Base-by-base conservation (phyloP, 1,284 basidiomycete genomes). In the Xerocomus tenax region DNA sequence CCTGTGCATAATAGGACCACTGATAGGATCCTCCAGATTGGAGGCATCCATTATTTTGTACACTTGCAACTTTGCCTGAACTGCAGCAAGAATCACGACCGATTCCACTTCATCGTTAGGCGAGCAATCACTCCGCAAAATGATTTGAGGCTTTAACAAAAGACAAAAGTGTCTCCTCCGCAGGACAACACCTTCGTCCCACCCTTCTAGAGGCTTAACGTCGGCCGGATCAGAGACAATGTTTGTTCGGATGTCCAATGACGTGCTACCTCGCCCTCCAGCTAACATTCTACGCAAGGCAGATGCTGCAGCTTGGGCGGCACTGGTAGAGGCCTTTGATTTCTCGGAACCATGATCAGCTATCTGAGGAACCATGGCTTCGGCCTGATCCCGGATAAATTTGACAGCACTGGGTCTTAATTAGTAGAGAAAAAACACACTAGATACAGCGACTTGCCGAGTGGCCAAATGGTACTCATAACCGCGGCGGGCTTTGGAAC, bases 391-490 rank as follows among this genome's bases (percentile, higher is more conserved):
- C 47, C 84, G 78, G 53, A 91, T 87, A 67, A 87, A 91, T 63
- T 87, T 87, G 47, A 91, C 82, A 44, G 88, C 88, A 40, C 86
- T 89, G 45, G 34, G 26, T 47, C 34, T 21, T 26, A 34, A 48
- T 61, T 16, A 55, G 39, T 28, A 26, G 28, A 48, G 25, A 25
- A 46, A 46, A n/a, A 26, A 19, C 50, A 25, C 40, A 29, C 10
- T 19, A 28, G 3, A n/a, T 35, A 8, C 3, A 32, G 15, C 44
- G 41, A 67, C 78, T 57, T 64, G 88, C 89, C 85, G 79, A 18
- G 87, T 82, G 4, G 91, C 89, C 73, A 92, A 81, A 60, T 91
- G 88, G 64, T 94, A 97, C 62, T 92, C 86, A 50, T 90, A 81
- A 4, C 88, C 87, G 57, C 85, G 78, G 38, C 81, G 72, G 21